These are phyloP conservation scores for Bruguiera hainesii DNA, from an alignment of 441 rosid genomes.

Conservation along the genomic window DNA sequence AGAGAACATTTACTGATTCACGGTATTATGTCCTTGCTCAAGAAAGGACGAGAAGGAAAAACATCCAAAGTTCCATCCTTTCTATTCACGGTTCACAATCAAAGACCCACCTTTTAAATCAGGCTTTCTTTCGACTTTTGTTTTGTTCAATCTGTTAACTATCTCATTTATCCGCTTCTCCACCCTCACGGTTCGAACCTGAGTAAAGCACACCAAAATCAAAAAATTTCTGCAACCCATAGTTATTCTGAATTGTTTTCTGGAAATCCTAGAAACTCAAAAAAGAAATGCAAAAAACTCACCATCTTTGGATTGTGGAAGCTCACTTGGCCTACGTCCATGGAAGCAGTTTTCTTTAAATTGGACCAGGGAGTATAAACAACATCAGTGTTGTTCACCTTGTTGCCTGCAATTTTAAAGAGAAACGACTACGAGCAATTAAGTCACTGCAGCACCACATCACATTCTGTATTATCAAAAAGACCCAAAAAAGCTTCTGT, in stretches of 20 bases:
- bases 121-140: constrained; percentile 85
- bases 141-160: constrained; percentile 86
- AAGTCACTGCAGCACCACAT: neutral
- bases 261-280: constrained; percentile 2
- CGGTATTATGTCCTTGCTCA: neutral
- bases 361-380: constrained; percentile 97
- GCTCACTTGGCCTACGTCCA: constrained; percentile 99
- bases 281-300: constrained; percentile 16
- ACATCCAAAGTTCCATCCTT: neutral
- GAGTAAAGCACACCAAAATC: constrained; percentile 14
- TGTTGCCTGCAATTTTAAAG: constrained; percentile 60
- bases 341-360: constrained; percentile 90
- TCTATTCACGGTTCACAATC: neutral
- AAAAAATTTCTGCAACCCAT: constrained; percentile 6
- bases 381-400: constrained; percentile 88
- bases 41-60: neutral
- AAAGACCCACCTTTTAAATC: constrained; percentile 70
- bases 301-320: constrained; percentile 89
- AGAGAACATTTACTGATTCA: neutral
- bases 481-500: too few relatives aligned
- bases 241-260: neutral
- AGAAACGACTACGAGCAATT: constrained; percentile 6
- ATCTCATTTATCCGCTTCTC: constrained; percentile 91
- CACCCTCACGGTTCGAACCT: constrained; percentile 92
- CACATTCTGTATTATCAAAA: neutral